Base-by-base conservation (phyloP, 208 protist species). In the Wallacemonas sp. region DNA sequence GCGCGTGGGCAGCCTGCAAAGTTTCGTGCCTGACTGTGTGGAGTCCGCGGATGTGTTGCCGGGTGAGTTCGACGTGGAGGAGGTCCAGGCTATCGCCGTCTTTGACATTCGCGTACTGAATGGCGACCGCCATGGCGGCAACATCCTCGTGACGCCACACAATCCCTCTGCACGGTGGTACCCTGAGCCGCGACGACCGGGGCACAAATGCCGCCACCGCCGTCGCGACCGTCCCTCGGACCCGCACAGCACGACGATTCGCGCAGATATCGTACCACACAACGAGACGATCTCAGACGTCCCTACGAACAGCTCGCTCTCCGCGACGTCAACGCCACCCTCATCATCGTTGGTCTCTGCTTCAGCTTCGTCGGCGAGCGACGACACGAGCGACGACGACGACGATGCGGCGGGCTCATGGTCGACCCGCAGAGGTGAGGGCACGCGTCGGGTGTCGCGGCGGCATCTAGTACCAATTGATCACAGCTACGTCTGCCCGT, bases 401-500 rank as follows among this genome's bases (percentile, higher is more conserved):
- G 32, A 34, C 4, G 32, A 17, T 10, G 10, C 17, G 17, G 32
- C 30, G 15, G 4, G n/a, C n/a, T 57, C 50, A 19, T 57, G 9
- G 21, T 15, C 30, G 32, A 30, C 38, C 8, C 13, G 17, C 3
- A n/a, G n/a, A n/a, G n/a, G n/a, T n/a, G n/a, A n/a, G n/a, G n/a
- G n/a, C n/a, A n/a, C n/a, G n/a, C n/a, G n/a, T n/a, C 4, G 17
- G 17, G 22, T 48, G 4, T 6, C 1, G 36, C 22, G 17, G 9
- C 77, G 68, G n/a, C 81, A 76, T 21, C 63, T 94, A 30, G 68
- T 92, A 36, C 89, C 89, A 9, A 94, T 94, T 48, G 89, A 94
- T 67, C 89, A 94, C 79, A 89, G 82, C 68, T 94, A 91, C 76
- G 79, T 86, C 44, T 89, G 85, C 48, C 89, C 89, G 3, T 70